Evolutionary conservation across 129 eudicot genomes (phyloP), one percentile per base, ranked within the genome.

Genomic region (Cynara cardunculus): DNA sequence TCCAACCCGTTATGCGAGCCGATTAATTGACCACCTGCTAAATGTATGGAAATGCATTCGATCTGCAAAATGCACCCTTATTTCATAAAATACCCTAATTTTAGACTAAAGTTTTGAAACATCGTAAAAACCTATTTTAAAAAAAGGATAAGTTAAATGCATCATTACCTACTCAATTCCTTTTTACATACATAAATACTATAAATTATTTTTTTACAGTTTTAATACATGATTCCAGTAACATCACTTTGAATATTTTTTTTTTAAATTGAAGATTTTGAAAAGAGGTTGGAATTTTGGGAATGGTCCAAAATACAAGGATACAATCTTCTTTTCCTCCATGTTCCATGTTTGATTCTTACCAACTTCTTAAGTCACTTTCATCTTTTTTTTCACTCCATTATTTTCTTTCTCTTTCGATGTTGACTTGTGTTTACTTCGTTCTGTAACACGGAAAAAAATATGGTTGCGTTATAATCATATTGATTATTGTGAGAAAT

Each of bases 291-390:
- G 78, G 82, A 76, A 59, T 39, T 26, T 76, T 70, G 28, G 78
- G 18, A 83, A 37, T 46, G 65, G 79, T 83, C 86, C 86, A 83
- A 77, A 83, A 31, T 39, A 72, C 82, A 77, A 83, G 65, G 59
- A 64, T 81, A 69, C 82, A 67, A 44, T 22, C 69, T 71, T 72
- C 28, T 19, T 71, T 77, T 27, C 21, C 78, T 77, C 82, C 82
- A 83, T 71, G 86, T 83, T 83, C 78, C 35, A 71, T 77, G 82
- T 83, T 77, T 77, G 37, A 83, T 83, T 77, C 28, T 67, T 18
- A 62, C 53, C 73, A 37, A 35, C 8, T 59, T 18, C 73, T 76
- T 13, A 9, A 70, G 78, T 82, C 86, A 71, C 82, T 77, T 61
- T 83, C 78, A 32, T 49, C 77, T 75, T 82, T 77, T 31, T 16